Evolutionary conservation across 306 rosid genomes (phyloP).

Genomic region (Sicyos edulis): DNA sequence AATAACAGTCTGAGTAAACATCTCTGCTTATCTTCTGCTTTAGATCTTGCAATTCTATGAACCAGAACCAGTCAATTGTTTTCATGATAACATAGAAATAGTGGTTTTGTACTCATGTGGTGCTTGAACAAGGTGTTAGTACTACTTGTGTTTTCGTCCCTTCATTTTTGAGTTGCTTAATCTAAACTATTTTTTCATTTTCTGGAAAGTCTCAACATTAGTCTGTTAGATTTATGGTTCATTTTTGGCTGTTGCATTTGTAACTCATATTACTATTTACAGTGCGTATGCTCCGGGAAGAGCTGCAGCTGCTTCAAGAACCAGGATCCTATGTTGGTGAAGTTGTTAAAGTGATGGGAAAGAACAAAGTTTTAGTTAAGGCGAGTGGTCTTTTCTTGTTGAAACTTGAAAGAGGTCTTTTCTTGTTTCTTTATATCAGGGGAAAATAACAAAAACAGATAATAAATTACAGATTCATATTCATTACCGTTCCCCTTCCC

Average conservation of each 20-base stretch:
- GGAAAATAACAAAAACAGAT: no score
- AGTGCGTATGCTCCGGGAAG: slow-evolving; percentile 99
- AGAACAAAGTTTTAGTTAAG: slow-evolving; percentile 95
- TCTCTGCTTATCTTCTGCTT: background rate
- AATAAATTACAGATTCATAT: background rate
- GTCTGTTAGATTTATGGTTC: background rate
- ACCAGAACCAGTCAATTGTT: no score
- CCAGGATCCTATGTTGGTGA: slow-evolving; percentile 99
- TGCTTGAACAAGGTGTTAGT: no score
- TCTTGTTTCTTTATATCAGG: background rate
- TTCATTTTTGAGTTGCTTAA: background rate
- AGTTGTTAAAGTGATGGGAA: slow-evolving; percentile 98
- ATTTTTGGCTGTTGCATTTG: slow-evolving; percentile 11
- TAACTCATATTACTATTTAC: slow-evolving; percentile 27
- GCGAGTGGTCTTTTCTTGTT: slow-evolving; percentile 30
- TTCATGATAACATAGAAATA: no score
- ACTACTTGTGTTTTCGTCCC: no score
- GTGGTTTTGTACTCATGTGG: no score
- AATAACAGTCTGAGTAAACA: background rate
- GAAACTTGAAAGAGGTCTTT: slow-evolving; percentile 1
- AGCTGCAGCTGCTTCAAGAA: slow-evolving; percentile 94
- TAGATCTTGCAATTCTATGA: background rate
- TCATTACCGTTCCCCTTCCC: slow-evolving; percentile 1
- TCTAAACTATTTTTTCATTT: background rate
- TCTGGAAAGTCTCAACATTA: background rate